Base-by-base conservation (phyloP, 306 rosid genomes). In the Cucurbita argyrosperma region DNA sequence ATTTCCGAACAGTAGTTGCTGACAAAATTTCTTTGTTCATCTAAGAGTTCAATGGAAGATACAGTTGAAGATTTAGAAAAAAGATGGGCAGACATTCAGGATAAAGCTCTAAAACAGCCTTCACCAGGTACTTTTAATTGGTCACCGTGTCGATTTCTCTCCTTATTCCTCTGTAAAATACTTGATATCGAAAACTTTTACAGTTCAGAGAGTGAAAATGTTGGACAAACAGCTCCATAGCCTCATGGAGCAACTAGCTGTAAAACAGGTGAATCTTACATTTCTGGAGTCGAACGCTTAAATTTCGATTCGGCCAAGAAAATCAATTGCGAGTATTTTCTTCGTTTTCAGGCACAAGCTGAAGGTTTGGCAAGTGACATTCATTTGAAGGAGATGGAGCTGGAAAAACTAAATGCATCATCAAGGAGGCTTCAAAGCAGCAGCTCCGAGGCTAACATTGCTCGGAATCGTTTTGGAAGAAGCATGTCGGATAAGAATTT, bases 121-220 rank as follows among this genome's bases (percentile, higher is more conserved):
- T 79, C 92, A 62, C 96, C 97, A 76, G 99, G 96, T 84, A 78
- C 43, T n/a, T 49, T 68, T 26, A 68, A 21, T 68, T 13, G 18
- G 57, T 19, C 64, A 35, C 18, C 39, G 66, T 7, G 10, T 71
- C 14, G 18, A 47, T 58, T 35, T 5, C 23, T 43, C 43, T 6
- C 21, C 47, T 39, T 54, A 30, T 62, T n/a, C 16, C 5, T 57
- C 21, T 60, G 56, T 55, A 52, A 56, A 55, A 19, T 40, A 73
- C 61, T 74, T 78, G 81, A 43, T 55, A 23, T 64, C 37, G 64
- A 82, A 75, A 43, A 57, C 61, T 77, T 76, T 42, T 84, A 87
- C 96, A 91, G 97, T 74, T 62, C 99, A 90, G 79, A 84, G 97
- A 76, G 91, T 90, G 89, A 94, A 94, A 85, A 76, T 84, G 67